Base-by-base conservation (phyloP, 129 eudicot species). In the Mikania micrantha region DNA sequence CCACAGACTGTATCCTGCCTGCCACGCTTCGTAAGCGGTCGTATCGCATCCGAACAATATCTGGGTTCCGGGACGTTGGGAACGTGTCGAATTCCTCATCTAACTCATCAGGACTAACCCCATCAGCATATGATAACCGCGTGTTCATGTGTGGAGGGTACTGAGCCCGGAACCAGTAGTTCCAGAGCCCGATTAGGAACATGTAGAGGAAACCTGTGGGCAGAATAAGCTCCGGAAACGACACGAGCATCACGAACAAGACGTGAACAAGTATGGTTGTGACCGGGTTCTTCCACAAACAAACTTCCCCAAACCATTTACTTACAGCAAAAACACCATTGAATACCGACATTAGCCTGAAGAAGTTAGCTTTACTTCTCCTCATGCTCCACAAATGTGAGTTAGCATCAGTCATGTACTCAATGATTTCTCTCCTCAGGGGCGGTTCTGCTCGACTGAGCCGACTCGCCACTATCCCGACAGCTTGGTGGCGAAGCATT, bases 341-440 rank as follows among this genome's bases (percentile, higher is more conserved):
- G 47, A 90, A 83, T 41, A 90, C 88, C 16, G 95, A 70, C 81
- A 86, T 73, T 28, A 90, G 66, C 21, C 97, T 63, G 68, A 77
- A 87, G 64, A 87, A 91, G 76, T 87, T 91, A 4, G 96, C 96
- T 78, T 88, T 91, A 77, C 97, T 91, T 34, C 90, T 72, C 77
- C 97, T 85, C 96, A 91, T 91, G 75, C 97, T 91, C 97, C 97
- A 91, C 19, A 91, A 76, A 71, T 91, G 96, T 8, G 97, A 81
- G 73, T 88, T 85, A 1, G 87, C 90, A 81, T 91, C 97, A 3
- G 85, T 74, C 96, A 91, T 91, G 79, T 85, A 91, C 59, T 88
- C 97, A 0, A 91, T 85, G 4, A 91, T 81, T 63, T 91, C 97
- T 67, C 70, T 81, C 74, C 87, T 72, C 7, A 91, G 77, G 15